Conservation (phyloP, 2,329 filamentous ascomycete species). For the Myriangium duriaei region DNA sequence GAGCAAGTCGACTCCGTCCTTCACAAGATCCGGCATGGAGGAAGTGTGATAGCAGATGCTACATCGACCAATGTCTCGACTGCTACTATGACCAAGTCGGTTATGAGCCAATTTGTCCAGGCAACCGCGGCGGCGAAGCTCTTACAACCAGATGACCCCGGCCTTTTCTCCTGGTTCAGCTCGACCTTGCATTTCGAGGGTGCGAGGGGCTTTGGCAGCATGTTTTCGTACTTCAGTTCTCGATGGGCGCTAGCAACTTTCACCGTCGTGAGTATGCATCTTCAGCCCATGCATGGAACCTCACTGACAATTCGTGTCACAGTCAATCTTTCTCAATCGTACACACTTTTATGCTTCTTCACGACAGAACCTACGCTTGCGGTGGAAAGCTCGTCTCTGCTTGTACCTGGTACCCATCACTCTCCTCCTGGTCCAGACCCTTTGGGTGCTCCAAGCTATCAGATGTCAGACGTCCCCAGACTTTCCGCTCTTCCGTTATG, state of each 20-base stretch:
- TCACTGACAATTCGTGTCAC: slow-evolving; percentile 10
- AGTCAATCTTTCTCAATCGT: slow-evolving; percentile 77
- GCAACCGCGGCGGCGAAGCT: slow-evolving; percentile 27
- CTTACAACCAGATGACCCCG: too few relatives aligned
- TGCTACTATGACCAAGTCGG: slow-evolving; percentile 27
- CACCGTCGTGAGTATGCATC: slow-evolving; percentile 44
- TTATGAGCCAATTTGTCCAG: slow-evolving; percentile 27
- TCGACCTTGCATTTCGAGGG: slow-evolving; percentile 34
- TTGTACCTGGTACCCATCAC: slow-evolving; percentile 60
- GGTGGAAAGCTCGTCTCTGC: slow-evolving; percentile 57
- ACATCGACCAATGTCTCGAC: slow-evolving; percentile 36
- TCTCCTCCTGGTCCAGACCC: slow-evolving; percentile 56
- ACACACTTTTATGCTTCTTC: slow-evolving; percentile 90
- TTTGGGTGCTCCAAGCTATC: slow-evolving; percentile 65
- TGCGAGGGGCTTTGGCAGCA: slow-evolving; percentile 61
- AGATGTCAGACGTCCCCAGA: slow-evolving; percentile 66
- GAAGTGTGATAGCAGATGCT: slow-evolving; percentile 47
- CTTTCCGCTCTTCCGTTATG: slow-evolving; percentile 35
- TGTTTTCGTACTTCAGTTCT: slow-evolving; percentile 83
- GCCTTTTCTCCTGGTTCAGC: slow-evolving; percentile 13
- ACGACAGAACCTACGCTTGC: slow-evolving; percentile 62
- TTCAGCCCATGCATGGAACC: not conserved
- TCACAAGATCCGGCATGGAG: slow-evolving; percentile 40
- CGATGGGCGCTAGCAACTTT: slow-evolving; percentile 87
- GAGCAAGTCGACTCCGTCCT: slow-evolving; percentile 46